phyloP scores from a whole-genome alignment of 2,329 filamentous ascomycete genomes.

The Aureobasidium sp. region DNA sequence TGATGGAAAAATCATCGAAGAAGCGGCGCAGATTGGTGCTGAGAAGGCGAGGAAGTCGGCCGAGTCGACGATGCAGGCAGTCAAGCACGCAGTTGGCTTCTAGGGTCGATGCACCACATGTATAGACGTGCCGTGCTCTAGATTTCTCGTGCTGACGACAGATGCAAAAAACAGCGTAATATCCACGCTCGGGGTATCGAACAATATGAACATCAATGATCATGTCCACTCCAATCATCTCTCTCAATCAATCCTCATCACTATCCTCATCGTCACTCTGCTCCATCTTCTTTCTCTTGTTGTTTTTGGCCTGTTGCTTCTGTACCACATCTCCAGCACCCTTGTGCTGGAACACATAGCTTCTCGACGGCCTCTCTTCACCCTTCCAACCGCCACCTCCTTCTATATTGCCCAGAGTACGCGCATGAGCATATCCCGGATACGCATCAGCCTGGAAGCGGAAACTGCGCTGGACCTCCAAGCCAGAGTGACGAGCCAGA shows the following conservation, averaged over 20 bases:
- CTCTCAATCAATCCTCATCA: conserved; percentile 19
- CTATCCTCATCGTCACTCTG: conserved; percentile 19
- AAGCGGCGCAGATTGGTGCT: conserved; percentile 53
- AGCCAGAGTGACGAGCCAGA: conserved; percentile 68
- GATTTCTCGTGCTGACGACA: not conserved
- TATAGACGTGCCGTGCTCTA: not conserved
- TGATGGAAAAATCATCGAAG: conserved; percentile 48
- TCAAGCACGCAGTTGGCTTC: conserved; percentile 40
- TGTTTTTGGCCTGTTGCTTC: conserved; percentile 10
- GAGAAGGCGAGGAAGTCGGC: conserved; percentile 57
- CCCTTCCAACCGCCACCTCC: conserved; percentile 43
- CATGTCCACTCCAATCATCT: not conserved
- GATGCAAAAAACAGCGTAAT: not conserved
- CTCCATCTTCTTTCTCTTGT: conserved; percentile 21
- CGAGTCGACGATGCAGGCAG: conserved; percentile 40
- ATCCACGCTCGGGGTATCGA: conserved; percentile 1
- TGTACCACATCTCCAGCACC: conserved; percentile 21
- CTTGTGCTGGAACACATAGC: conserved; percentile 40
- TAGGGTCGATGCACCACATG: not conserved
- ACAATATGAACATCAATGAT: conserved; percentile 1
- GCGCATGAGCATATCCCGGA: conserved; percentile 65
- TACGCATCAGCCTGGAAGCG: conserved; percentile 60
- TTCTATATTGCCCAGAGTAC: conserved; percentile 58
- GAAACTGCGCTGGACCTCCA: conserved; percentile 65
- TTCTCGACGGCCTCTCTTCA: conserved; percentile 40